phyloP scores from a whole-genome alignment of 305 asterid species.

The Rubia occidens region DNA sequence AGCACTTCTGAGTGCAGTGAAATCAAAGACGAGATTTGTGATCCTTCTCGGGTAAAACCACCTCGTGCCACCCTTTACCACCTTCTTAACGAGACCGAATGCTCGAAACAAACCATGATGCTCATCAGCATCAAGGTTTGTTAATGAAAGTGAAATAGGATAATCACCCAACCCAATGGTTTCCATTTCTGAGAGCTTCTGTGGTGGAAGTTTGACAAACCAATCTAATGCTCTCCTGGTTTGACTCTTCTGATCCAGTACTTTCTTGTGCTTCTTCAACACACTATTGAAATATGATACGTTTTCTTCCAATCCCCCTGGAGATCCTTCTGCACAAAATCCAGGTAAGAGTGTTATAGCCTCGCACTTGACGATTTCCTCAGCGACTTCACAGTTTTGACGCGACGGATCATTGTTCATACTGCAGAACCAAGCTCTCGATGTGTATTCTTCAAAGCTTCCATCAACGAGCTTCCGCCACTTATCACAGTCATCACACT shows the following conservation, averaged over 20 bases:
- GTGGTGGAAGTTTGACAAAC: slow-evolving; percentile 74
- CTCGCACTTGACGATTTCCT: slow-evolving; percentile 67
- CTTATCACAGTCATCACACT: slow-evolving; percentile 91
- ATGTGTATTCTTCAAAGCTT: slow-evolving; percentile 28
- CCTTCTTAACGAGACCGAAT: slow-evolving; percentile 72
- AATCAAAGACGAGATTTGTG: slow-evolving; percentile 62
- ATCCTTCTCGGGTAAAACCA: slow-evolving; percentile 82
- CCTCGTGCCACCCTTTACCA: slow-evolving; percentile 46
- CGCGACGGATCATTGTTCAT: slow-evolving; percentile 66
- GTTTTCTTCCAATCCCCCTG: slow-evolving; percentile 64
- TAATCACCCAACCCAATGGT: slow-evolving; percentile 67
- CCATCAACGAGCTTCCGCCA: slow-evolving; percentile 75
- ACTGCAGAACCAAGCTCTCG: slow-evolving; percentile 86
- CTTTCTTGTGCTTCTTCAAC: slow-evolving; percentile 53
- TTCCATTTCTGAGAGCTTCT: slow-evolving; percentile 75
- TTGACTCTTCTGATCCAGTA: slow-evolving; percentile 43
- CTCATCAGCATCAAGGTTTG: slow-evolving; percentile 39
- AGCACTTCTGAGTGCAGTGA: slow-evolving; percentile 78
- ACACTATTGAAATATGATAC: slow-evolving; percentile 61
- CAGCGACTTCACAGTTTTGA: slow-evolving; percentile 64
- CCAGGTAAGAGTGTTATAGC: slow-evolving; percentile 67
- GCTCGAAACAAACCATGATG: slow-evolving; percentile 73
- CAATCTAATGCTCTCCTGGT: slow-evolving; percentile 73
- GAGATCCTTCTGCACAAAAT: slow-evolving; percentile 54
- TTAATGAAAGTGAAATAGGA: slow-evolving; percentile 38